Evolutionary conservation across 345 rosid genomes (phyloP), one percentile per base, ranked within the genome.

Genomic region (Psidium guajava): DNA sequence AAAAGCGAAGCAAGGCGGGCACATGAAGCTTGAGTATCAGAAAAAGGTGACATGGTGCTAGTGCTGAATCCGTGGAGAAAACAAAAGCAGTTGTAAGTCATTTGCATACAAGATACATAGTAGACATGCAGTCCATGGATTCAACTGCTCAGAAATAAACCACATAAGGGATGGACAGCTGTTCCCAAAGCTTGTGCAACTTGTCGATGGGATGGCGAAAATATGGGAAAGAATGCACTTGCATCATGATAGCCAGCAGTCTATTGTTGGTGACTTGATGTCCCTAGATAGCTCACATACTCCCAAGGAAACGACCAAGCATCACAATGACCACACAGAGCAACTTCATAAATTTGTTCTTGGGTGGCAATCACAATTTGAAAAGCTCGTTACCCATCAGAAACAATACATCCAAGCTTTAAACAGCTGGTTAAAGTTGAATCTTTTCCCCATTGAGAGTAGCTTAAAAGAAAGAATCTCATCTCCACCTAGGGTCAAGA

Each of bases 111-210:
- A 93, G 95, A 90, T 97, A 96, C 86, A 92, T 96, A 21, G 99
- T 97, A 83, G 99, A 97, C 88, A 96, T 97, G 99, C 99, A 97
- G 82, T 96, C 99, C 25, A 93, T 97, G 96, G 99, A 97, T 88
- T 97, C 99, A 8, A 95, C 98, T 3, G 98, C 93, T 92, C 94
- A 6, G 99, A 97, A 93, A 96, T 97, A 75, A 93, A 95, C 88
- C 95, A 90, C 54, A 89, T 97, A 85, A 96, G 99, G 24, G 99
- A 96, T 87, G 91, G 92, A 61, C 96, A 97, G 86, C 86, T 97
- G 90, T 97, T 92, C 90, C 98, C 98, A 54, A 94, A 91, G 86
- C 99, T 96, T 54, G 96, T 89, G 84, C 83, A 91, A 21, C 91
- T 97, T 85, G 98, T 93, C 80, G 91, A 93, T 36, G 98, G 99